Evolutionary conservation across 345 rosid genomes (phyloP).

Genomic region (Punica granatum): DNA sequence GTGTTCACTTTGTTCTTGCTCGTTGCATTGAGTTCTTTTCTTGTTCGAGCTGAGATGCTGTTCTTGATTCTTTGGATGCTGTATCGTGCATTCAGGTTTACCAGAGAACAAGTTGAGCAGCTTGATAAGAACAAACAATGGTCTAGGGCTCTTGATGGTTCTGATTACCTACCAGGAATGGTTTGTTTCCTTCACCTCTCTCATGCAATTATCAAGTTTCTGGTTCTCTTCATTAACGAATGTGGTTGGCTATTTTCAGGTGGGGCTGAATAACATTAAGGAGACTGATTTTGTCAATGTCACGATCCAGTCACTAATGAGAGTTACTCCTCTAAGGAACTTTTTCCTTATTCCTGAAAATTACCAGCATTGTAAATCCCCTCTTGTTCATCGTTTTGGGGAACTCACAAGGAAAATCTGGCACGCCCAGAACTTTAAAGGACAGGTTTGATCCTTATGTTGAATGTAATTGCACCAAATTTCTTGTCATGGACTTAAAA

Average conservation of each 20-base stretch:
- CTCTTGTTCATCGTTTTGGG: constrained; percentile 89
- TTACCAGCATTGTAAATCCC: constrained; percentile 68
- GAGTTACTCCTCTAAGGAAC: constrained; percentile 86
- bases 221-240: background rate
- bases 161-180: constrained; percentile 99
- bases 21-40: too few relatives aligned
- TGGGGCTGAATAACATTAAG: constrained; percentile 91
- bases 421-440: constrained; percentile 95
- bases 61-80: constrained; percentile 3
- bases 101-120: constrained; percentile 70
- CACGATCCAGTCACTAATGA: constrained; percentile 89
- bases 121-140: constrained; percentile 83
- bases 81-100: constrained; percentile 48
- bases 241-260: constrained; percentile 32
- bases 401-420: constrained; percentile 92
- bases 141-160: constrained; percentile 99
- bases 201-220: background rate
- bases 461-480: background rate
- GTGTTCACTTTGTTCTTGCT: too few relatives aligned
- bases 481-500: background rate
- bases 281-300: constrained; percentile 97
- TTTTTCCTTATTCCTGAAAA: constrained; percentile 91
- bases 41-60: background rate
- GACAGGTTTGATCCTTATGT: constrained; percentile 54
- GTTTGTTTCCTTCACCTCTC: constrained; percentile 17